phyloP scores from a whole-genome alignment of 2,329 filamentous ascomycete species.

The Colletotrichum simmondsii region DNA sequence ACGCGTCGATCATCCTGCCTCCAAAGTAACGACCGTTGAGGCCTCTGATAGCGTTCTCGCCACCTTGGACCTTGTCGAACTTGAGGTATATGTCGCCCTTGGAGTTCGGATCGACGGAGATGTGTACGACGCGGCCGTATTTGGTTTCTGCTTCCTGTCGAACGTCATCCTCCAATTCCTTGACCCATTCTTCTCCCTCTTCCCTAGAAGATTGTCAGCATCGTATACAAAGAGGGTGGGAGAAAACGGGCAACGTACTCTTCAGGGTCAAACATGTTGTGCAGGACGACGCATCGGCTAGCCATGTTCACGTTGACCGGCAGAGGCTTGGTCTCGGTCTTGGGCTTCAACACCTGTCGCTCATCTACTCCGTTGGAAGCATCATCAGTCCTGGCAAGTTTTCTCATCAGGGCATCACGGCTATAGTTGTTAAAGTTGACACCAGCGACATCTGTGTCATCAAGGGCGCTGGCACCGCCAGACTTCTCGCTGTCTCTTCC shows the following conservation, averaged over 20 bases:
- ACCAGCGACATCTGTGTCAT: slow-evolving; percentile 96
- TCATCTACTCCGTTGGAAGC: slow-evolving; percentile 72
- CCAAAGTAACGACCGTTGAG: slow-evolving; percentile 97
- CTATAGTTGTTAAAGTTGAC: slow-evolving; percentile 99
- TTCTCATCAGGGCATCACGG: slow-evolving; percentile 97
- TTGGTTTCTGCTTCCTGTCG: slow-evolving; percentile 91
- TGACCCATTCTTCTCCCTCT: slow-evolving; percentile 87
- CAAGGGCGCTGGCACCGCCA: slow-evolving; percentile 90
- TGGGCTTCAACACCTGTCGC: slow-evolving; percentile 79
- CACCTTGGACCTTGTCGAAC: slow-evolving; percentile 94
- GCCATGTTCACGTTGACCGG: slow-evolving; percentile 91
- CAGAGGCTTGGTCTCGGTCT: slow-evolving; percentile 80
- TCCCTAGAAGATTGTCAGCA: slow-evolving; percentile 69
- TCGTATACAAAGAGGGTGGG: background rate
- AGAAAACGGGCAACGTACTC: slow-evolving; percentile 72
- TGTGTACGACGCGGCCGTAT: slow-evolving; percentile 98
- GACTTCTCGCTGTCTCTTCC: slow-evolving; percentile 91
- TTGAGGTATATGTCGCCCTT: slow-evolving; percentile 98
- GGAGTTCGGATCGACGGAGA: slow-evolving; percentile 92
- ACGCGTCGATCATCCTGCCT: slow-evolving; percentile 90
- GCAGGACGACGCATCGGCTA: slow-evolving; percentile 91
- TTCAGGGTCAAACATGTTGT: slow-evolving; percentile 93
- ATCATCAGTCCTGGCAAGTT: slow-evolving; percentile 96
- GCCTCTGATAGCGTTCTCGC: slow-evolving; percentile 97
- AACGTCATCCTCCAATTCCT: slow-evolving; percentile 94